A percentile compares a stretch with the other conserved stretches of the same genome.
These are phyloP conservation scores for Metarhizium humberi DNA, from an alignment of 2,329 filamentous ascomycete species.

Conservation along the genomic window DNA sequence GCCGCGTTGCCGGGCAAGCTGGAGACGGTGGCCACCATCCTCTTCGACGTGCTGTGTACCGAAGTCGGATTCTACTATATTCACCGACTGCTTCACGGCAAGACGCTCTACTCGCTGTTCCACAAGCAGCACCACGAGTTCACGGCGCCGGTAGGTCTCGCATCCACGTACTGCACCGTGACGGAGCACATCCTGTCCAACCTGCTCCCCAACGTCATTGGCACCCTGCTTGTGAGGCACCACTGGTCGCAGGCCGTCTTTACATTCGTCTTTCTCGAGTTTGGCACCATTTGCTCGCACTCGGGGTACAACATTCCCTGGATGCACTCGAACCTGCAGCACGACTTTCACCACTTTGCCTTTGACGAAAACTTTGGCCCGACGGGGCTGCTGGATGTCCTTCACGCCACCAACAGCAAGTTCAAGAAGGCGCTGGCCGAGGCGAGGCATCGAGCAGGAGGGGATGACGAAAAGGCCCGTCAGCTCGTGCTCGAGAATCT, in stretches of 20 bases:
- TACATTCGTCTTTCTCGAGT: conserved; percentile 10
- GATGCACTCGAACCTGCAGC: conserved; percentile 8
- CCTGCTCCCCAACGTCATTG: conserved; percentile 34
- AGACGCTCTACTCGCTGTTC: conserved; percentile 31
- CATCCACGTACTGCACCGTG: conserved; percentile 42
- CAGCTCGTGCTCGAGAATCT: conserved; percentile 10
- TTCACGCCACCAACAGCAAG: conserved; percentile 8
- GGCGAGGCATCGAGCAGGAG: conserved; percentile 5
- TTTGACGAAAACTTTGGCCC: conserved; percentile 13
- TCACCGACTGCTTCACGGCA: conserved; percentile 38
- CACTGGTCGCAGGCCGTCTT: conserved; percentile 11
- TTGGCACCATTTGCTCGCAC: conserved; percentile 9
- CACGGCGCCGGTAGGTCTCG: conserved; percentile 39
- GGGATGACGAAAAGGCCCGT: conserved; percentile 9
- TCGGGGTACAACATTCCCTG: conserved; percentile 10
- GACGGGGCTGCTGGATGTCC: conserved; percentile 7
- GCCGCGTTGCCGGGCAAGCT: conserved; percentile 2
- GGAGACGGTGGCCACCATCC: conserved; percentile 5
- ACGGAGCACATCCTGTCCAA: conserved; percentile 41
- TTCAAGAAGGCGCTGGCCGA: conserved; percentile 7
- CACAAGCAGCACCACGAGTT: conserved; percentile 45
- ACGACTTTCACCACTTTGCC: conserved; percentile 12
- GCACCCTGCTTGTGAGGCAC: conserved; percentile 6
- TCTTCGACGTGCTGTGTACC: conserved; percentile 10
- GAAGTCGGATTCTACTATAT: conserved; percentile 41